Conservation (phyloP, 306 rosid genomes). For the Datisca glomerata region DNA sequence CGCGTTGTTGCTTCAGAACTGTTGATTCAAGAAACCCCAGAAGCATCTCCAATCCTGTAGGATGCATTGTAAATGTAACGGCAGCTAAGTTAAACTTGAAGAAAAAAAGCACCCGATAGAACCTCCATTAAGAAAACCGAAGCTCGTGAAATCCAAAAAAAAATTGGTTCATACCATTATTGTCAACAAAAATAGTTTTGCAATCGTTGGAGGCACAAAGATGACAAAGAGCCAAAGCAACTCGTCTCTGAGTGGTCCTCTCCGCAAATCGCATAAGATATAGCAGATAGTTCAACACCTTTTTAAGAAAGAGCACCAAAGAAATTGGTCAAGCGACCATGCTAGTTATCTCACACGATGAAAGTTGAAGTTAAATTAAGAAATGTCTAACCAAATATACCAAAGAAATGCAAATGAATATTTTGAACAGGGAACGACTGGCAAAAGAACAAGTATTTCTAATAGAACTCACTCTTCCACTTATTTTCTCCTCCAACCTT, state of each 20-base stretch:
- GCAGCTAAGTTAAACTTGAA: no score
- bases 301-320: slow-evolving; percentile 9
- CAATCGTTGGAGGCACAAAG: slow-evolving; percentile 76
- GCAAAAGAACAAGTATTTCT: no score
- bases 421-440: no score
- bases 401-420: slow-evolving; percentile 8
- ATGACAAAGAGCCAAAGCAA: slow-evolving; percentile 94
- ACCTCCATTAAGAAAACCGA: no score
- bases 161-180: slow-evolving; percentile 46
- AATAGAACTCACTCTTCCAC: slow-evolving; percentile 84
- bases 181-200: slow-evolving; percentile 66
- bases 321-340: no score
- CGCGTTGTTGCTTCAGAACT: slow-evolving; percentile 69
- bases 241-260: slow-evolving; percentile 63
- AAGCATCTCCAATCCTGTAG: slow-evolving; percentile 81
- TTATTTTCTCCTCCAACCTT: slow-evolving; percentile 96
- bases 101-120: no score
- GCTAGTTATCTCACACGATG: no score
- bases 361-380: no score
- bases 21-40: slow-evolving; percentile 73
- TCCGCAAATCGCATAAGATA: slow-evolving; percentile 85
- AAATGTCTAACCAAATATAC: neutral
- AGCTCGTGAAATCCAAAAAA: no score
- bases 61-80: no score
- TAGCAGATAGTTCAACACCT: slow-evolving; percentile 82